Conservation (phyloP, 768 basidiomycete species). For the Infundibulicybe gibba region DNA sequence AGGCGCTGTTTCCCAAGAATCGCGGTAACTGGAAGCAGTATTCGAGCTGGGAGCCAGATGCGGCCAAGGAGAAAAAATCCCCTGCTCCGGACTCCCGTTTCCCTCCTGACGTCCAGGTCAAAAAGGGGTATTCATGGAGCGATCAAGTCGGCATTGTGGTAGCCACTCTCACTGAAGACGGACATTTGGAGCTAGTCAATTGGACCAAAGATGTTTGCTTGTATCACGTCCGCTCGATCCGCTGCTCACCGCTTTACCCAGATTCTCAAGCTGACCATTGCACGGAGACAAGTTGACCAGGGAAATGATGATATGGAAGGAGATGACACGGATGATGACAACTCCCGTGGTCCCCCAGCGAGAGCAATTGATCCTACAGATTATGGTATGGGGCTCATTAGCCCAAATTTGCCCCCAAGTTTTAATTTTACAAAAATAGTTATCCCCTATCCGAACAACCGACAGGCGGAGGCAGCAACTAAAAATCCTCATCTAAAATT, state of each 20-base stretch:
- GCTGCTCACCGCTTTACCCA: conserved; percentile 19
- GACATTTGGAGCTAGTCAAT: conserved; percentile 59
- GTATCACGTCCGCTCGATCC: neutral
- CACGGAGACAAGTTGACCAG: conserved; percentile 55
- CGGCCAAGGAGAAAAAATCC: conserved; percentile 29
- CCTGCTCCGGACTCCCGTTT: conserved; percentile 38
- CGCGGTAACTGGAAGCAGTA: conserved; percentile 82
- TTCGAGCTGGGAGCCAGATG: conserved; percentile 71
- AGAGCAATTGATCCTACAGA: conserved; percentile 60
- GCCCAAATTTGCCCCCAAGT: conserved; percentile 1
- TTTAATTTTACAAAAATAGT: conserved; percentile 36
- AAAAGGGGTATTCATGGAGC: conserved; percentile 86
- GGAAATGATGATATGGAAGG: conserved; percentile 39
- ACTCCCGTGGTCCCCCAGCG: conserved; percentile 4
- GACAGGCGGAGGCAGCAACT: conserved; percentile 72
- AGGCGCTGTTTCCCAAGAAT: conserved; percentile 92
- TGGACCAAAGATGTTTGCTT: conserved; percentile 78
- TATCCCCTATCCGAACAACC: conserved; percentile 72
- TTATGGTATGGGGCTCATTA: conserved; percentile 56
- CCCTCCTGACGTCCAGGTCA: conserved; percentile 72
- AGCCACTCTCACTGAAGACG: conserved; percentile 65
- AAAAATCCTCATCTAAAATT: conserved; percentile 81
- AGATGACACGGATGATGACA: conserved; percentile 27
- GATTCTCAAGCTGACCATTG: conserved; percentile 62
- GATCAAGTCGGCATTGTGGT: conserved; percentile 89